Percentiles rank a stretch among this genome's conserved stretches.
These are phyloP conservation scores for Fusarium sp. DNA, from an alignment of 2,329 filamentous ascomycete species.

Conservation along the genomic window DNA sequence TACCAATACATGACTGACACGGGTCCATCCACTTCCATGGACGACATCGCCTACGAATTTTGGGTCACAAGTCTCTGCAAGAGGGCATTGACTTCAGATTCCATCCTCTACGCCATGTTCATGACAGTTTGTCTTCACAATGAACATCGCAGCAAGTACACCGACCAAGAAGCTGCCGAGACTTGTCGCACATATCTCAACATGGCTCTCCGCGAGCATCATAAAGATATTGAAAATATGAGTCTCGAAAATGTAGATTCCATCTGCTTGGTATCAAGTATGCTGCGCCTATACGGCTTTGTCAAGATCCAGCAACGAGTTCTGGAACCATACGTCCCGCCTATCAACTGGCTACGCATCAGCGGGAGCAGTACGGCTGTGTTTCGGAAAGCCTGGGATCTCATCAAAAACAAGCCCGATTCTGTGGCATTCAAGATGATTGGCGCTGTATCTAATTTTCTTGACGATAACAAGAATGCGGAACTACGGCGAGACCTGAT, in stretches of 20 bases:
- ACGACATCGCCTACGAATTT: constrained; percentile 17
- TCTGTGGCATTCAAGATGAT: constrained; percentile 20
- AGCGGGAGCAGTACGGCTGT: constrained; percentile 30
- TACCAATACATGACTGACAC: constrained; percentile 34
- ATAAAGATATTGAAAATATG: constrained; percentile 28
- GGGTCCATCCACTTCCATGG: constrained; percentile 24
- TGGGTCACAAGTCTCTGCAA: constrained; percentile 18
- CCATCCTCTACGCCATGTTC: constrained; percentile 33
- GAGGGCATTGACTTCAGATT: constrained; percentile 32
- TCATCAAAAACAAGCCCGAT: constrained; percentile 9
- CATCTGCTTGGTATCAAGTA: constrained; percentile 28
- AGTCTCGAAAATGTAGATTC: constrained; percentile 27
- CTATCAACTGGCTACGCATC: constrained; percentile 38
- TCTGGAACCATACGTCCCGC: constrained; percentile 32
- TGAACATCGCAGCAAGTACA: constrained; percentile 2
- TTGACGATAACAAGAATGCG: constrained; percentile 11
- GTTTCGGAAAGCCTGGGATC: constrained; percentile 22
- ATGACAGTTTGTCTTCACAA: constrained; percentile 33
- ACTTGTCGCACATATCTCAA: constrained; percentile 30
- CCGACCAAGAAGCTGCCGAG: background rate
- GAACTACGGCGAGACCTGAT: constrained; percentile 3
- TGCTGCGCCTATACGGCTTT: constrained; percentile 34
- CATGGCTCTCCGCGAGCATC: constrained; percentile 28
- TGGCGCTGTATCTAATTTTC: constrained; percentile 12
- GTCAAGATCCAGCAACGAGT: constrained; percentile 29